Evolutionary conservation across 306 rosid genomes (phyloP), one percentile per base, ranked within the genome.

Genomic region (Begonia masoniana): DNA sequence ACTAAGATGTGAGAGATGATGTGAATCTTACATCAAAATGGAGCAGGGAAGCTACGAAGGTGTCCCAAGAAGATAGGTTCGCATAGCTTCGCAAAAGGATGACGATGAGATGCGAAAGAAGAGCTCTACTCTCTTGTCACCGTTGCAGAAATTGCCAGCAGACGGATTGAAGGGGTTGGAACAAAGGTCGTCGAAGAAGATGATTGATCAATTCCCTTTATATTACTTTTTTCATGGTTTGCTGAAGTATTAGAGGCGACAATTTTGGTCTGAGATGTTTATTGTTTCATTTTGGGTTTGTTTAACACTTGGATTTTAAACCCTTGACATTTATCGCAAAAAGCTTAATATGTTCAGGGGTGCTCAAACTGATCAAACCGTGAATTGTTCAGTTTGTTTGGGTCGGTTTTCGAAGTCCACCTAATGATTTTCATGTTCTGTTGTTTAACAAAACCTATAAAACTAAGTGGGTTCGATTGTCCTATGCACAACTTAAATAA

Each of bases 61-160:
- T 69, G 97, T 89, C 13, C 97, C 97, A 7, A 85, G 94, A 70
- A 82, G 97, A 67, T n/a, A 61, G 71, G 97, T 89, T 8, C 89
- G 97, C 7, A 78, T 89, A 68, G 94, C 95, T n/a, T n/a, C 94
- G 97, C 62, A 85, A 85, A 91, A 82, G 97, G 60, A 89, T 1
- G 95, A 89, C 1, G 97, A 89, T 14, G 97, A 89, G 97, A 89
- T 73, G 97, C 97, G 7, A 89, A 85, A 87, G 97, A 89, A 67
- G 97, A 89, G 67, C 74, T 89, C 0, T 89, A 68, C 72, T 89
- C 97, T 6, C 94, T 89, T 14, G 95, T 89, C 4, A 89, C 97
- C 0, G 95, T 89, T 10, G 82, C 93, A 15, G 97, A 89, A 58
- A 68, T 77, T 63, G n/a, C 94, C 97, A 3, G 66, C 79, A 9